Base-by-base conservation (phyloP, 192 early-diverging fungal species). In the Podila horticola region DNA sequence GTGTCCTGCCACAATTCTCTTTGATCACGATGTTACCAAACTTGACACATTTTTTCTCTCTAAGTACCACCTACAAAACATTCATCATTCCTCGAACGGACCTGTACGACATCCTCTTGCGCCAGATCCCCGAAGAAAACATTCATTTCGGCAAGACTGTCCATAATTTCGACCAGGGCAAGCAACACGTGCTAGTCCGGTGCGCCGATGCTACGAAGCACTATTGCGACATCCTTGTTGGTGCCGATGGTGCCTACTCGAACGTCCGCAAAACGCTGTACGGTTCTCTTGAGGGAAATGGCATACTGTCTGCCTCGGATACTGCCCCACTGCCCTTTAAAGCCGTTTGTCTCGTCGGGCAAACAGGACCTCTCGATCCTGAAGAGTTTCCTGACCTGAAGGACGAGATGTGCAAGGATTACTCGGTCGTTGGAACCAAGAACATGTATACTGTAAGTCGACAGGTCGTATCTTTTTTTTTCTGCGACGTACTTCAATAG, bases 181-280 rank as follows among this genome's bases (percentile, higher is more conserved):
- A 24, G 22, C 5, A 57, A n/a, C 30, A 29, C 19, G 68, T 61
- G 9, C 7, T 49, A 9, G 45, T 70, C 36, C 58, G 57, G 5
- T 70, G 13, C 45, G 17, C 36, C 24, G 68, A 70, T 33, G 38
- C 19, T 26, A 28, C 58, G 11, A 58, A 15, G 10, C 12, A 62
- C 20, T 20, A 49, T 8, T 58, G 69, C 11, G 61, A 71, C 9
- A 64, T 71, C 7, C 51, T 71, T 13, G 69, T 71, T 34, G 69
- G 69, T 26, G 69, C 69, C n/a, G 69, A 60, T 60, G 58, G 58
- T 31, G 58, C 58, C 24, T 33, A 60, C 58, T 29, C 26, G 7
- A 15, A 19, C 2, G 62, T 71, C 15, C 69, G 69, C 29, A 36
- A 71, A 31, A 41, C 29, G 2, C 62, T 71, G n/a, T 71, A 71